These are phyloP conservation scores for Isoetes engelmannii DNA, from an alignment of 83 land plant species.

Conservation along the genomic window DNA sequence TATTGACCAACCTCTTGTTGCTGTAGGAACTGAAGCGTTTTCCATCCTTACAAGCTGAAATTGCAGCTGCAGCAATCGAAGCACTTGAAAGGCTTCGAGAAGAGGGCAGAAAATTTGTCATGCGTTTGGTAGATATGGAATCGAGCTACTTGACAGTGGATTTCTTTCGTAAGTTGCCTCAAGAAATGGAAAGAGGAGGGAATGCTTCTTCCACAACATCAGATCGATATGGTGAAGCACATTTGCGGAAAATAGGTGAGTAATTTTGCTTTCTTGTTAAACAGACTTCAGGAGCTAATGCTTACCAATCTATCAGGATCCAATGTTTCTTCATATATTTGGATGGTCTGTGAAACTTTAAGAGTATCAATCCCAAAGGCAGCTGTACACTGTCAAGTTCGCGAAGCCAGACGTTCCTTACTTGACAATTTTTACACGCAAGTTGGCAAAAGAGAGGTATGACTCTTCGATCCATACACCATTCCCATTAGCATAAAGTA, in stretches of 20 bases:
- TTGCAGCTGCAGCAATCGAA: constrained; percentile 60
- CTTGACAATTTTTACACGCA: constrained; percentile 49
- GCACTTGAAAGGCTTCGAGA: constrained; percentile 73
- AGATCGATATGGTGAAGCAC: constrained; percentile 63
- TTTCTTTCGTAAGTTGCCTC: constrained; percentile 85
- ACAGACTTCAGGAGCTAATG: too few species aligned
- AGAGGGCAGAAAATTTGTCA: constrained; percentile 55
- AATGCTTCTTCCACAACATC: constrained; percentile 38
- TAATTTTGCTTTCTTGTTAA: background rate
- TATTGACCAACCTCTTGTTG: background rate
- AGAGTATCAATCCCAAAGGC: constrained; percentile 62
- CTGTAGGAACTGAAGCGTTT: constrained; percentile 69
- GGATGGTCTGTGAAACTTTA: constrained; percentile 53
- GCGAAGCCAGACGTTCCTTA: constrained; percentile 60
- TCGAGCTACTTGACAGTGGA: constrained; percentile 74
- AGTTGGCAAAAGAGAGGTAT: constrained; percentile 41
- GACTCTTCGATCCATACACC: background rate
- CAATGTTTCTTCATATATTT: constrained; percentile 48
- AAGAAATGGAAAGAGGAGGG: constrained; percentile 58
- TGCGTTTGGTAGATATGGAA: constrained; percentile 85
- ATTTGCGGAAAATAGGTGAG: constrained; percentile 67
- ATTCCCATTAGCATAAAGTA: background rate
- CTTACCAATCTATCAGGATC: constrained; percentile 27
- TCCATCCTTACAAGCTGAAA: constrained; percentile 66
- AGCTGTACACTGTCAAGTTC: constrained; percentile 56